These are phyloP conservation scores for Gossypium lobatum DNA, from an alignment of 441 rosid species.

Conservation along the genomic window DNA sequence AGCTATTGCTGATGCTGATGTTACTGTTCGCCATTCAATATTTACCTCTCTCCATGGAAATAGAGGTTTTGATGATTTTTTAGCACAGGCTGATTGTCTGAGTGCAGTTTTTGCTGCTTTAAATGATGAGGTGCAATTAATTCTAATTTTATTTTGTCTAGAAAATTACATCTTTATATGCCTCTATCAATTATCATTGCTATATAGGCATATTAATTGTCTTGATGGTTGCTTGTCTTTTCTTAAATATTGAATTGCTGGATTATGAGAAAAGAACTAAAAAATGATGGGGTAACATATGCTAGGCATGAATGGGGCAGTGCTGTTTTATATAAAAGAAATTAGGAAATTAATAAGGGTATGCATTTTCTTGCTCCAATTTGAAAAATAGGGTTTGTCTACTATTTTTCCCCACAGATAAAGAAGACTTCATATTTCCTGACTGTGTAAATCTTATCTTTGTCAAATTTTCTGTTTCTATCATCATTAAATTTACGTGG, in stretches of 20 bases:
- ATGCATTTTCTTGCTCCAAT: not conserved
- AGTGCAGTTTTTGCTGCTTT: conserved; percentile 97
- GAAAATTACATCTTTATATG: not conserved
- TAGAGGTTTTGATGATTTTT: conserved; percentile 88
- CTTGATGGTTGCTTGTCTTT: not conserved
- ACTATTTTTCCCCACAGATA: not conserved
- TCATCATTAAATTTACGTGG: not conserved
- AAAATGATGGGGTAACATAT: not conserved
- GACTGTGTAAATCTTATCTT: not conserved
- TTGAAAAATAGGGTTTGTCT: not conserved
- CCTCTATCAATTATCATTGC: not conserved
- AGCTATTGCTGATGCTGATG: conserved; percentile 98
- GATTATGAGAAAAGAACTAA: not conserved
- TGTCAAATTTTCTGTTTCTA: not conserved
- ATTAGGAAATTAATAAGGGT: not conserved
- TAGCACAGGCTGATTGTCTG: conserved; percentile 97
- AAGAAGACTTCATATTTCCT: not conserved
- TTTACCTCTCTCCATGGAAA: conserved; percentile 73
- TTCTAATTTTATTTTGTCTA: conserved; percentile 15
- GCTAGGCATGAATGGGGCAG: not conserved
- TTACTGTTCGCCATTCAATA: conserved; percentile 88
- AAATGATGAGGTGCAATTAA: conserved; percentile 86
- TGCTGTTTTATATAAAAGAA: not conserved
- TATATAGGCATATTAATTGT: not conserved
- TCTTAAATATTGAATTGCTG: conserved; percentile 4